phyloP scores from a whole-genome alignment of 164 flowering plant species.

The Vitis cinerea region DNA sequence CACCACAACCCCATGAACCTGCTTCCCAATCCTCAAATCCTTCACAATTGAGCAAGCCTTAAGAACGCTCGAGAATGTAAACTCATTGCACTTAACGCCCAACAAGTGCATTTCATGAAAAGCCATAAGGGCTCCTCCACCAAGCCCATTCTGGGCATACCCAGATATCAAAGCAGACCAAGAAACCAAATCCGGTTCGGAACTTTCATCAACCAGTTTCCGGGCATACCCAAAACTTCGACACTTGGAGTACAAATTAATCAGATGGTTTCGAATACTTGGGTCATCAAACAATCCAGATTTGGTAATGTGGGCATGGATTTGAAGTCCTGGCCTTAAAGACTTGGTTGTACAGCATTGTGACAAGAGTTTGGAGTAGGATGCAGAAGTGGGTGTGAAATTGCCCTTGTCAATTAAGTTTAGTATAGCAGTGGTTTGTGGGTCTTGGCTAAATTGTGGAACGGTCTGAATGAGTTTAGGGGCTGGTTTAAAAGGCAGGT shows the following conservation, averaged over 20 bases:
- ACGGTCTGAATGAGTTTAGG: constrained; percentile 20
- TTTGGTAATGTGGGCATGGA: constrained; percentile 56
- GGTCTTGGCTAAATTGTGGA: background rate
- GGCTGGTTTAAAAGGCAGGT: constrained; percentile 14
- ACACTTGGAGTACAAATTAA: constrained; percentile 59
- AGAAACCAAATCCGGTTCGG: constrained; percentile 62
- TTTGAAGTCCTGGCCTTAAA: constrained; percentile 40
- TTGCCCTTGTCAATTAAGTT: constrained; percentile 1
- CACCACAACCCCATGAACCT: constrained; percentile 61
- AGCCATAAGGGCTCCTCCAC: constrained; percentile 43
- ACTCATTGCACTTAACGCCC: constrained; percentile 62
- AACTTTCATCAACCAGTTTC: constrained; percentile 56
- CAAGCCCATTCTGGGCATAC: constrained; percentile 61
- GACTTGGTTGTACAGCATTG: constrained; percentile 45
- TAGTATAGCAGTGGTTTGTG: background rate
- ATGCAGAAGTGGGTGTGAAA: constrained; percentile 17
- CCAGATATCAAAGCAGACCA: constrained; percentile 80
- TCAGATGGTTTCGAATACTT: constrained; percentile 40
- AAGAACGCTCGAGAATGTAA: constrained; percentile 63
- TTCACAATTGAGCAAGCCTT: constrained; percentile 57
- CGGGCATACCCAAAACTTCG: constrained; percentile 46
- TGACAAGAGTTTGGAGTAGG: constrained; percentile 47
- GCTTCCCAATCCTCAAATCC: constrained; percentile 54
- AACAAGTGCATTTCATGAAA: constrained; percentile 47
- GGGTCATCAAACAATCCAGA: constrained; percentile 36